These are phyloP conservation scores for Quercus dentata DNA, from an alignment of 306 rosid species.

Conservation along the genomic window DNA sequence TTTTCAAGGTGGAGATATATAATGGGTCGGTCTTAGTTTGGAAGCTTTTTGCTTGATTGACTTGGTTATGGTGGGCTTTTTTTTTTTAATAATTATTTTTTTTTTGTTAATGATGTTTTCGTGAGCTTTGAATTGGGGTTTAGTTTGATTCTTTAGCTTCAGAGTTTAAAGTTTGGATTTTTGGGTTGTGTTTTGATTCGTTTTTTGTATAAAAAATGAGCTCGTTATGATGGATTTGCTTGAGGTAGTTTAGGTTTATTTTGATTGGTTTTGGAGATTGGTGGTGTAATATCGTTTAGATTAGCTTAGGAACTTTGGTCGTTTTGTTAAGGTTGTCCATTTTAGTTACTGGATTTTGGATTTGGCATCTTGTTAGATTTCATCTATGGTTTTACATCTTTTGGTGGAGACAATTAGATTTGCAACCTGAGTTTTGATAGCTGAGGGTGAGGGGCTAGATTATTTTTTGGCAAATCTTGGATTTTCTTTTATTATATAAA, in stretches of 20 bases:
- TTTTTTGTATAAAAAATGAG: not conserved
- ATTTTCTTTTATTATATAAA: not conserved
- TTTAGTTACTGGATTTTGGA: not conserved
- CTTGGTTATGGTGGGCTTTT: not conserved
- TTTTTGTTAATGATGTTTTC: not conserved
- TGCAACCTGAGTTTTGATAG: not conserved
- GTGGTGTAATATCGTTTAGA: not conserved
- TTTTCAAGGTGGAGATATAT: not conserved
- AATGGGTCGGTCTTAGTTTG: slow-evolving; percentile 5
- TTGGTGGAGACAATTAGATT: not conserved
- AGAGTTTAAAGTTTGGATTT: not conserved
- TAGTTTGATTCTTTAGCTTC: not conserved
- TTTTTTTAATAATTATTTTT: not conserved
- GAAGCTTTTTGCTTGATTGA: slow-evolving; percentile 21
- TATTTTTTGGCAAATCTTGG: not conserved
- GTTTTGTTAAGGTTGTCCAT: not conserved
- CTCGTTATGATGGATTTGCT: not conserved
- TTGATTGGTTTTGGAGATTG: slow-evolving; percentile 6
- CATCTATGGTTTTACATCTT: not conserved
- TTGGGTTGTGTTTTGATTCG: not conserved
- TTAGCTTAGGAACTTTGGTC: not conserved
- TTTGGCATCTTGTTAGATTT: not conserved
- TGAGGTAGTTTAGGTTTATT: not conserved
- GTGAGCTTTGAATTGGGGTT: not conserved
- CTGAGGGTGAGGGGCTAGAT: not conserved